These are phyloP conservation scores for Leccinum fibrillosum DNA, from an alignment of 768 basidiomycete species.

Conservation along the genomic window DNA sequence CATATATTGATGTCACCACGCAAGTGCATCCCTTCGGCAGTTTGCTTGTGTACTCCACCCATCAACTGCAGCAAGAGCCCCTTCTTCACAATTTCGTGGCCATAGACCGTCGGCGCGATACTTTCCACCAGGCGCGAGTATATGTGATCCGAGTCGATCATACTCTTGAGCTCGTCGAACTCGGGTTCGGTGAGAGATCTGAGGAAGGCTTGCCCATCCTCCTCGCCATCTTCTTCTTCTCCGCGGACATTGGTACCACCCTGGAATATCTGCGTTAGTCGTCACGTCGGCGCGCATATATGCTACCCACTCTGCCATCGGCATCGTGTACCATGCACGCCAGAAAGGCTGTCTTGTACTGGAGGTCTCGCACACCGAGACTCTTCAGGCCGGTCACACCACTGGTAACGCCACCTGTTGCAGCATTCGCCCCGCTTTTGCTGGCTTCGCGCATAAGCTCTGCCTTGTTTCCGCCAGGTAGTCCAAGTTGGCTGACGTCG, in stretches of 20 bases:
- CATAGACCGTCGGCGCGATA: conserved; percentile 97
- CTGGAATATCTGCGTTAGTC: conserved; percentile 36
- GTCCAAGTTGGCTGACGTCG: conserved; percentile 92
- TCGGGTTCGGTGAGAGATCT: conserved; percentile 89
- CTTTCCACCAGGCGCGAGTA: conserved; percentile 91
- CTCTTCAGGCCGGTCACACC: conserved; percentile 95
- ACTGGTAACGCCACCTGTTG: conserved; percentile 61
- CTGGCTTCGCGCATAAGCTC: conserved; percentile 86
- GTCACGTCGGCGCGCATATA: background rate
- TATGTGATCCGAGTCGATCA: conserved; percentile 94
- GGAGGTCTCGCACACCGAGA: conserved; percentile 90
- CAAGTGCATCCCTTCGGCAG: conserved; percentile 94
- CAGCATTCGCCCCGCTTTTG: conserved; percentile 54
- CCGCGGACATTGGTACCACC: conserved; percentile 85
- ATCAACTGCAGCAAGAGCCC: conserved; percentile 93
- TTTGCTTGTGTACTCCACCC: conserved; percentile 98
- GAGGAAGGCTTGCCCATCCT: conserved; percentile 80
- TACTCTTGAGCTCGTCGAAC: conserved; percentile 88
- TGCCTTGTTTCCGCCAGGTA: conserved; percentile 91
- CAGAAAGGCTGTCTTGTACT: conserved; percentile 98
- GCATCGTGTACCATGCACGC: conserved; percentile 96
- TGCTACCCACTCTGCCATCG: conserved; percentile 72
- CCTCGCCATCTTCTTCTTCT: conserved; percentile 78
- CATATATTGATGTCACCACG: conserved; percentile 98
- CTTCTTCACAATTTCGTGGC: conserved; percentile 99